A percentile compares a stretch with the other conserved stretches of the same genome.
phyloP scores from a whole-genome alignment of 805 yeast species.

The Zygosaccharomyces bisporus region DNA sequence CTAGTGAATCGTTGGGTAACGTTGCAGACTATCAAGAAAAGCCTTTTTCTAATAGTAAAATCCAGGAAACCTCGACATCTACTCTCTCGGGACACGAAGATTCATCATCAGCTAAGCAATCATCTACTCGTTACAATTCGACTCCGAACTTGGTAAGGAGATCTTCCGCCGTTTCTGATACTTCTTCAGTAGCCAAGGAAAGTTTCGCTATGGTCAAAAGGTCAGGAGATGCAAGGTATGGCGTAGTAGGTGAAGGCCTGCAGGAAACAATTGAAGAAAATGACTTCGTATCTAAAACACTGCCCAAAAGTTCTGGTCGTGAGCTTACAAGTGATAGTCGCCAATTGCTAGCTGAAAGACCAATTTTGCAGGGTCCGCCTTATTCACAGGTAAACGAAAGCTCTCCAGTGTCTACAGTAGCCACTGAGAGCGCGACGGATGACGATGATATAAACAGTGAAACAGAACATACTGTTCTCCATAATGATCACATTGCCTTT shows the following conservation, averaged over 20 bases:
- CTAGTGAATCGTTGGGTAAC: slow-evolving; percentile 1
- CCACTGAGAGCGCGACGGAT: slow-evolving; percentile 5
- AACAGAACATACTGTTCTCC: not conserved
- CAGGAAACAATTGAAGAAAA: slow-evolving; percentile 6
- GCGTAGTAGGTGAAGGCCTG: slow-evolving; percentile 1
- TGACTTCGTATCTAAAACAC: not conserved
- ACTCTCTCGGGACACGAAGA: not conserved
- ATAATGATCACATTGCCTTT: not conserved
- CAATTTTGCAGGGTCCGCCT: slow-evolving; percentile 1
- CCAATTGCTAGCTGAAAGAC: not conserved
- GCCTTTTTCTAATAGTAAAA: not conserved
- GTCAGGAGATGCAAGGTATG: not conserved
- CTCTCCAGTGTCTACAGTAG: slow-evolving; percentile 3
- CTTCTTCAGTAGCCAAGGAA: not conserved
- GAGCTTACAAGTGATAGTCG: not conserved
- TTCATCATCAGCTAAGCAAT: not conserved
- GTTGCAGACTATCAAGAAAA: not conserved
- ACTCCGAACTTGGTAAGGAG: slow-evolving; percentile 19
- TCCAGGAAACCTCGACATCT: not conserved
- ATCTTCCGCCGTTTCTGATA: slow-evolving; percentile 15
- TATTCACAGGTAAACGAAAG: not conserved
- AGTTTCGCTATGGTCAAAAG: not conserved
- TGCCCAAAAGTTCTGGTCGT: not conserved
- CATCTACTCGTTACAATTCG: slow-evolving; percentile 11
- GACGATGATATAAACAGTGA: slow-evolving; percentile 2